These are phyloP conservation scores for Blastocystis sp. DNA, from an alignment of 352 stramenopile genomes.

Conservation along the genomic window DNA sequence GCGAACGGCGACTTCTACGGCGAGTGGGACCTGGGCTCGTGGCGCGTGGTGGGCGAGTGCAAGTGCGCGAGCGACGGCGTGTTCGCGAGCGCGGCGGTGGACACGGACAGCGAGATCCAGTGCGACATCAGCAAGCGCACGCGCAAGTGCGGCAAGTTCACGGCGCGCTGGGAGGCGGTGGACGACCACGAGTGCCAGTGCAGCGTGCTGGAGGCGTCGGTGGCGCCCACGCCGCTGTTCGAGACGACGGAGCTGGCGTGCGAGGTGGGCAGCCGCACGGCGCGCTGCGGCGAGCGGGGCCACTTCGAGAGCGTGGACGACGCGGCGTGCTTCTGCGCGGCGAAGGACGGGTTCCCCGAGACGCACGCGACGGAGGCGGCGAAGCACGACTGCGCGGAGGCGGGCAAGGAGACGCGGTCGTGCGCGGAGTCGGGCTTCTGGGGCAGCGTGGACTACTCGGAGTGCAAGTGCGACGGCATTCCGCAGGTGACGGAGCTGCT, in stretches of 20 bases:
- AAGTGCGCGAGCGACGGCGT: not conserved
- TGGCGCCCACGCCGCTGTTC: slow-evolving; percentile 12
- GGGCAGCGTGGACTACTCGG: not conserved
- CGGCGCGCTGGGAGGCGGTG: slow-evolving; percentile 6
- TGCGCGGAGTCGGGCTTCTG: slow-evolving; percentile 7
- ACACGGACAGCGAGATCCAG: not conserved
- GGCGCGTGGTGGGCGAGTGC: slow-evolving; percentile 18
- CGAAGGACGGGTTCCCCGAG: not conserved
- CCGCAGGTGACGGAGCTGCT: not conserved
- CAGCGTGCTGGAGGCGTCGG: not conserved
- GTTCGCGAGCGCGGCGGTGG: not conserved
- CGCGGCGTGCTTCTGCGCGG: slow-evolving; percentile 13
- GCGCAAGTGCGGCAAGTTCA: slow-evolving; percentile 18
- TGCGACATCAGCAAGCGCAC: slow-evolving; percentile 33
- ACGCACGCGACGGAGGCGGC: not conserved
- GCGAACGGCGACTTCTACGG: slow-evolving; percentile 47
- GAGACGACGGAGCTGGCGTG: not conserved
- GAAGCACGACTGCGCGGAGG: not conserved
- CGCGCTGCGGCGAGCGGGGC: not conserved
- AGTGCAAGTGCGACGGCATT: not conserved
- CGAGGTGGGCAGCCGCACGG: not conserved
- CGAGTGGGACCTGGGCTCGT: slow-evolving; percentile 23
- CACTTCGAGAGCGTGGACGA: slow-evolving; percentile 19
- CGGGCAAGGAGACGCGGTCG: not conserved
- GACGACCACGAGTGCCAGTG: slow-evolving; percentile 26